Base-by-base conservation (phyloP, 345 rosid genomes). In the Streptanthus diversifolius region DNA sequence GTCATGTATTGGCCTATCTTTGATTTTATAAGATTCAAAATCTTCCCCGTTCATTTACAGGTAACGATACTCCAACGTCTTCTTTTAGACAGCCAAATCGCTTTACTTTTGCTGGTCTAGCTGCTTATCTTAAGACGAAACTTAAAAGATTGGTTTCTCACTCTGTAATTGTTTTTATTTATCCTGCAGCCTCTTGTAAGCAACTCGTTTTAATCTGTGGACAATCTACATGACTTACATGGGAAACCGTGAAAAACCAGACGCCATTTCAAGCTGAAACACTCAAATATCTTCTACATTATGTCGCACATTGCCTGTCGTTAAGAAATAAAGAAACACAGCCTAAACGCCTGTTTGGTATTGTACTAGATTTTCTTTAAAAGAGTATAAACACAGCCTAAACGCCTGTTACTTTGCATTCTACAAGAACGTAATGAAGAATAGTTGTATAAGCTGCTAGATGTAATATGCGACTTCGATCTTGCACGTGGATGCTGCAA, bases 121-220 rank as follows among this genome's bases (percentile, higher is more conserved):
- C 41, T 51, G 22, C 43, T 53, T 53, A 3, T 27, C 36, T 53
- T 17, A 29, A 12, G 36, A 53, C 3, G 10, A 13, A 25, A n/a
- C n/a, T n/a, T n/a, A n/a, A n/a, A n/a, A n/a, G n/a, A n/a, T n/a
- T n/a, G n/a, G n/a, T n/a, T n/a, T n/a, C 32, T 55, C 13, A 39
- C 19, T 72, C 62, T 25, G 27, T 13, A 51, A 37, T 70, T 45
- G n/a, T 4, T 29, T 65, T 60, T 18, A 2, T 27, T 58, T 30
- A 5, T 54, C 11, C 40, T 37, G 68, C 89, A 93, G 97, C 92
- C 96, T 18, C 72, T 93, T 73, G 89, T 89, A 73, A 86, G 95
- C 91, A 93, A 91, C 79, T 86, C 89, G 0, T 93, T 93, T 82
- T 84, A 96, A 86, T 75, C 48, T 88, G 41, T 93, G 96, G 98